Conservation (phyloP, 495 filamentous ascomycete species). For the Xylaria longipes region DNA sequence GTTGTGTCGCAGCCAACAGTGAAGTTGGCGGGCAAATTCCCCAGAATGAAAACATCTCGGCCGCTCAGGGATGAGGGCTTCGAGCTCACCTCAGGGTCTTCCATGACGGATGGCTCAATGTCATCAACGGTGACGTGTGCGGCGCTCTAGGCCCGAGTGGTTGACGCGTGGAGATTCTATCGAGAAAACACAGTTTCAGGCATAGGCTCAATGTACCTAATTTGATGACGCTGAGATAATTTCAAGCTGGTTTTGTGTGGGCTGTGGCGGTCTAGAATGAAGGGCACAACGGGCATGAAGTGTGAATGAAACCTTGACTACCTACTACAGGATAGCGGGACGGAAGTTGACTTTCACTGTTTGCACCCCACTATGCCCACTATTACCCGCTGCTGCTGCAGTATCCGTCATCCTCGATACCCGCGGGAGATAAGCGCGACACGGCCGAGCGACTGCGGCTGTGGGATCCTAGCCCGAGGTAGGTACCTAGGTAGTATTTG, state of each 20-base stretch:
- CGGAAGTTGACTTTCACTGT: slow-evolving; percentile 3
- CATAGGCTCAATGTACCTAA: not conserved
- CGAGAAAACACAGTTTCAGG: not conserved
- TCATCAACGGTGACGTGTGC: not conserved
- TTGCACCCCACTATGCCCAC: slow-evolving; percentile 25
- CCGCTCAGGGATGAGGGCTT: slow-evolving; percentile 27
- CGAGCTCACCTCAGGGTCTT: slow-evolving; percentile 23
- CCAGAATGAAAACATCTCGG: slow-evolving; percentile 53
- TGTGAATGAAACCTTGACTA: not conserved
- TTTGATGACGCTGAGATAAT: not conserved
- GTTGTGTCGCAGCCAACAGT: slow-evolving; percentile 55
- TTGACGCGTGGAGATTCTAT: slow-evolving; percentile 41
- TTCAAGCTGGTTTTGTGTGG: not conserved
- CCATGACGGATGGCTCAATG: slow-evolving; percentile 21
- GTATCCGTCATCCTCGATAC: not conserved
- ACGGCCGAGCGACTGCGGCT: not conserved
- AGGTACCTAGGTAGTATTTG: too few species aligned
- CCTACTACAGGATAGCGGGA: slow-evolving; percentile 39
- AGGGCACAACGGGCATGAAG: not conserved
- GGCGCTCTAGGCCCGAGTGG: slow-evolving; percentile 22
- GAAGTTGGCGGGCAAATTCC: slow-evolving; percentile 48
- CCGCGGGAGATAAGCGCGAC: slow-evolving; percentile 6
- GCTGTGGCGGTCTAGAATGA: not conserved
- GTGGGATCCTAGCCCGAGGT: not conserved
- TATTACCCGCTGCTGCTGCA: slow-evolving; percentile 26